Base-by-base conservation (phyloP, 2,329 filamentous ascomycete species). In the Sodiomyces alkalinus region DNA sequence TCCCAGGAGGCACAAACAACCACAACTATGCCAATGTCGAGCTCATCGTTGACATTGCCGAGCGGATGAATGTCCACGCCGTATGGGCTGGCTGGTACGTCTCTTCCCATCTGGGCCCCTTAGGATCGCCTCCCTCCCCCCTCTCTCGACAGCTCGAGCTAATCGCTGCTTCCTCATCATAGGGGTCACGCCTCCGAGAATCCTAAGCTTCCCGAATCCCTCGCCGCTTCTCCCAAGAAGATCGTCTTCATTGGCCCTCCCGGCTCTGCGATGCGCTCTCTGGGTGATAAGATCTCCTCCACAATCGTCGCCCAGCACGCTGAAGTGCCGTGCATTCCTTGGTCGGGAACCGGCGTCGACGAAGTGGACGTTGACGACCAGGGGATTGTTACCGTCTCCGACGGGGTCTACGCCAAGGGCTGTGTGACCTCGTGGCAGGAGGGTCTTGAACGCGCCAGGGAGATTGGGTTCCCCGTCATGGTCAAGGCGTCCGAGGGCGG, bases 21-120 rank as follows among this genome's bases (percentile, higher is more conserved):
- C 93, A 98, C 76, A 98, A 98, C 60, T 98, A 98, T 59, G 90
- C 90, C 60, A 98, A 98, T 53, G 90, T 98, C 35, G 90, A 98
- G 63, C 68, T 98, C 52, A 98, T 98, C 56, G 90, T 98, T 41
- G 90, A 98, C 62, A 75, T 98, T 51, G 90, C 90, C 16, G 90
- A 98, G 68, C 83, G 90, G 38, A 96, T 94, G 85, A 74, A 87
- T 45, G 90, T 98, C 35, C 90, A 98, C 49, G 90, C 90, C 34
- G 90, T 98, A 11, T 98, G 90, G 90, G 90, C 90, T 44, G 90
- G 90, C 67, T 98, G 90, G 86, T 90, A 59, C 65, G 78, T 46
- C 27, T 15, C 21, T 12, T 13, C 20, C 24, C 7, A 14, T 10
- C 6, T 29, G 28, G 22, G 4, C 9, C 15, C 22, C 3, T 18